Conservation (phyloP, 2,329 filamentous ascomycete genomes). For the Fusarium begoniae region DNA sequence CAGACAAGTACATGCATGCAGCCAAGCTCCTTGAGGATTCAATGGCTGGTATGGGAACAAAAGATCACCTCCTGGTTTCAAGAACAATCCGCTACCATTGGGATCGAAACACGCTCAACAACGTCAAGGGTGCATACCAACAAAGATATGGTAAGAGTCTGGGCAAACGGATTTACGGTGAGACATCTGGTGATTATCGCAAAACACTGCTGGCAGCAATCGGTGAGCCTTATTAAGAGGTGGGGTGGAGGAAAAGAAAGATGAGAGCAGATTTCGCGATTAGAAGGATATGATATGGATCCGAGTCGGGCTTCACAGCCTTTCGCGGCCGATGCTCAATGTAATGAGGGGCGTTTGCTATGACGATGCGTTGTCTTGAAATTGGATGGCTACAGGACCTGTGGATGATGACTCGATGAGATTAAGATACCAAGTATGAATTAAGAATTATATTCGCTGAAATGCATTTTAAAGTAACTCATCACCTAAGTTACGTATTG, state of each 20-base stretch:
- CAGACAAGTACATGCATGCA: conserved; percentile 85
- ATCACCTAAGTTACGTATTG: background rate
- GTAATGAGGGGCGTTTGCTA: conserved; percentile 28
- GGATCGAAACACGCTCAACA: conserved; percentile 77
- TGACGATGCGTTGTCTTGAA: conserved; percentile 7
- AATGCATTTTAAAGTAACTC: background rate
- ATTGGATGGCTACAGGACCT: background rate
- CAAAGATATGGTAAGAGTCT: conserved; percentile 75
- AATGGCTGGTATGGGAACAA: conserved; percentile 89
- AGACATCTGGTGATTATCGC: conserved; percentile 88
- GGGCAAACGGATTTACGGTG: conserved; percentile 75
- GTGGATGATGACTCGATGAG: background rate
- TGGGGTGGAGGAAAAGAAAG: background rate
- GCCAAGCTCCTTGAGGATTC: conserved; percentile 83
- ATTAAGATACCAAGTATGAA: conserved; percentile 25
- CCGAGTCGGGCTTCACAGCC: conserved; percentile 5
- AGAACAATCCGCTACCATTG: conserved; percentile 86
- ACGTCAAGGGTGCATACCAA: conserved; percentile 81
- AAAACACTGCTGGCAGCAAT: conserved; percentile 77
- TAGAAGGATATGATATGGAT: conserved; percentile 1
- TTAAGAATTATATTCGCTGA: background rate
- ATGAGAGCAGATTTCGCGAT: background rate
- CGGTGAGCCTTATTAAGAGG: conserved; percentile 52
- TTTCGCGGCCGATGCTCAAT: conserved; percentile 19
- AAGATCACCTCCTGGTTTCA: conserved; percentile 80